A percentile compares a stretch with the other conserved stretches of the same genome.
Conservation (phyloP, 148 eudicot species). For the Beta vulgaris region DNA sequence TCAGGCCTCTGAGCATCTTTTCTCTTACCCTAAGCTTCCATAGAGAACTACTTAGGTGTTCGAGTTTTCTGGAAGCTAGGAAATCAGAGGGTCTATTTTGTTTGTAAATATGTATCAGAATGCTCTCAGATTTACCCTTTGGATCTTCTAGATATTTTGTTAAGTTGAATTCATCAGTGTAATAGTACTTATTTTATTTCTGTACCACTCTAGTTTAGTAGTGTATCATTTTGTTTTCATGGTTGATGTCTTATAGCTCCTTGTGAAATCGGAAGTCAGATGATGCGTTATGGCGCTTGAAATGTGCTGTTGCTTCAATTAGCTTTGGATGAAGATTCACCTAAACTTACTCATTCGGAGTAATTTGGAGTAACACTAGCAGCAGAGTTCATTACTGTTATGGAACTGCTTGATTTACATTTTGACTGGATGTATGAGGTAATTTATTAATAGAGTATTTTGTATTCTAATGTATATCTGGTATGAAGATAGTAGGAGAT, state of each 20-base stretch:
- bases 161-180: constrained; percentile 3
- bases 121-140: constrained; percentile 6
- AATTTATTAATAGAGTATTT: neutral
- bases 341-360: neutral
- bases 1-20: constrained; percentile 12
- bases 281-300: neutral
- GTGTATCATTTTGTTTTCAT: constrained; percentile 1
- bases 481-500: neutral
- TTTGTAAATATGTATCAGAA: constrained; percentile 13
- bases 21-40: constrained; percentile 14
- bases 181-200: neutral
- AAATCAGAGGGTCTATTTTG: constrained; percentile 12
- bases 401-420: neutral
- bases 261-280: neutral
- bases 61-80: neutral
- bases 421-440: neutral
- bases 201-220: constrained; percentile 3
- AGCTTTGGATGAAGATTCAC: neutral
- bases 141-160: neutral
- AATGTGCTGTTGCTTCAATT: neutral
- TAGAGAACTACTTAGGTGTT: neutral
- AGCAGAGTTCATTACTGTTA: neutral
- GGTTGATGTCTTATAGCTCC: neutral
- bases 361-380: neutral
- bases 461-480: neutral